These are phyloP conservation scores for Rickenella mellea DNA, from an alignment of 768 basidiomycete species.

Conservation along the genomic window DNA sequence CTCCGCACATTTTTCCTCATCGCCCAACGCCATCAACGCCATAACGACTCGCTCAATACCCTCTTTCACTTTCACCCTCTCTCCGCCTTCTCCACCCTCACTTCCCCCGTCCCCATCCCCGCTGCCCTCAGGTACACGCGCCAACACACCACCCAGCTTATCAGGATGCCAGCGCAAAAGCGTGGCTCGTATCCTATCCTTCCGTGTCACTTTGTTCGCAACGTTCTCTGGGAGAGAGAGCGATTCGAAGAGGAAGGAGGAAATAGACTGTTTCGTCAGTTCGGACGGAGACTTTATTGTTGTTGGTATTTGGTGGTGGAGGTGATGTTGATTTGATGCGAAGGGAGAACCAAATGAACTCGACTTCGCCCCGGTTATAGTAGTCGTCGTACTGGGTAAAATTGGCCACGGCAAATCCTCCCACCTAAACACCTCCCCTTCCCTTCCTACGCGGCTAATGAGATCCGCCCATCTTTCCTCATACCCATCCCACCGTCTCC, in stretches of 20 bases:
- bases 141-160: neutral
- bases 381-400: no score
- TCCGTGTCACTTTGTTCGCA: constrained; percentile 28
- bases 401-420: constrained; percentile 60
- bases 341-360: no score
- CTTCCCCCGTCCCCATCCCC: no score
- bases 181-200: constrained; percentile 47
- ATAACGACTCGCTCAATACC: constrained; percentile 1
- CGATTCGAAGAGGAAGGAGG: constrained; percentile 41
- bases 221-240: constrained; percentile 36
- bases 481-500: constrained; percentile 41
- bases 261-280: constrained; percentile 30
- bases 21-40: neutral
- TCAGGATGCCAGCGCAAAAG: constrained; percentile 37
- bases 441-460: constrained; percentile 17
- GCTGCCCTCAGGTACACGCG: no score
- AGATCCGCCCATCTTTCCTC: constrained; percentile 41
- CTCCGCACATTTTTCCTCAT: neutral
- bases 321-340: no score
- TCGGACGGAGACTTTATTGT: constrained; percentile 17
- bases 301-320: constrained; percentile 8
- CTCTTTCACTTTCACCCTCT: no score
- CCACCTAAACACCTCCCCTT: constrained; percentile 32
- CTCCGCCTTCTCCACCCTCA: no score
- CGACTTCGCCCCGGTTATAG: no score